Base-by-base conservation (phyloP, 148 eudicot species). In the Cornus florida region DNA sequence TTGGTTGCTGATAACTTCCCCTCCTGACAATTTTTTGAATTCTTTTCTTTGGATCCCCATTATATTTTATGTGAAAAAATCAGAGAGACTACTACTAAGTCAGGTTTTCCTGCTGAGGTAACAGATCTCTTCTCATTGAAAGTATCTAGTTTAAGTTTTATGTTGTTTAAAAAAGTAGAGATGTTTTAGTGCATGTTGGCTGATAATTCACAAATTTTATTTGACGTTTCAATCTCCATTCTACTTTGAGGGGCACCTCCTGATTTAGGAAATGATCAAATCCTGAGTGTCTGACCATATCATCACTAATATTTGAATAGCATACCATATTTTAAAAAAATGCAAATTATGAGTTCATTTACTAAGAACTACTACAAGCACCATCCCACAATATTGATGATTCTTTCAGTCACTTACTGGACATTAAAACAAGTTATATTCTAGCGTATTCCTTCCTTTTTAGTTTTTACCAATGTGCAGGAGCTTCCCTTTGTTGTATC, bases 101-200 rank as follows among this genome's bases (percentile, higher is more conserved):
- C 92, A 24, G 95, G 95, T 79, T 89, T 89, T 57, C 80, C 97
- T 69, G 90, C 89, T 75, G 87, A 90, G 92, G 98, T 94, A 82
- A 79, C 2, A 46, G 56, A 8, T 72, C 57, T 10, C 24, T 72
- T 69, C 46, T 72, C 53, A 46, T 32, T 20, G 17, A 16, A 53
- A 2, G 48, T 53, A 16, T 53, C 17, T 16, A 53, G 12, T 17
- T 62, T 62, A 43, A 3, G 9, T 5, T 43, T 43, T 43, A 62
- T 62, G 66, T 62, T 19, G 0, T n/a, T 20, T n/a, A 7, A 62
- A 17, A 43, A 43, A 43, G 4, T 3, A 43, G 48, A 43, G 48
- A 43, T 43, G 48, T 6, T 43, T 41, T 43, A 43, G 8, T 43
- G 48, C 8, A 6, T 43, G 48, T 43, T 43, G 48, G 48, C 48